phyloP scores from a whole-genome alignment of 2,329 filamentous ascomycete genomes.

The Sporothrix luriei region DNA sequence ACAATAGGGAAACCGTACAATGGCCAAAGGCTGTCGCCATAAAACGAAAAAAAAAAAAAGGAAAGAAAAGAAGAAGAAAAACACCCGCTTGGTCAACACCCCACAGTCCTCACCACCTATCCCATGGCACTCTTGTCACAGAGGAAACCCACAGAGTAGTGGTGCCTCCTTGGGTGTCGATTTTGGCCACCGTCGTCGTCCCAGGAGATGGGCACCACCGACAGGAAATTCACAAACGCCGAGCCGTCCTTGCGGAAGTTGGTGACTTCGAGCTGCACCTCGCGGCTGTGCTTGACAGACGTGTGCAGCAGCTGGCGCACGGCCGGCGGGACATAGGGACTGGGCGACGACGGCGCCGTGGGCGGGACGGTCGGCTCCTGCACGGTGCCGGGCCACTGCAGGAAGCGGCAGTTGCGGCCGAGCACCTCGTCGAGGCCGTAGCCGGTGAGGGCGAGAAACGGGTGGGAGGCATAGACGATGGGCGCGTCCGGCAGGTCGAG shows the following conservation, averaged over 20 bases:
- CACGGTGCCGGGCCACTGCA: slow-evolving; percentile 64
- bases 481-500: slow-evolving; percentile 72
- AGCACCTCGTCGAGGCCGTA: slow-evolving; percentile 74
- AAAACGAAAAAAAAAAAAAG: not conserved
- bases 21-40: not conserved
- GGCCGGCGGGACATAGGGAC: not conserved
- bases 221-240: slow-evolving; percentile 77
- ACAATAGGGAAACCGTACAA: not conserved
- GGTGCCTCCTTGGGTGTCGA: slow-evolving; percentile 45
- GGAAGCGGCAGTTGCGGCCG: slow-evolving; percentile 80
- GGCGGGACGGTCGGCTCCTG: not conserved
- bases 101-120: too few species aligned
- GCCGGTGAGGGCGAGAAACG: slow-evolving; percentile 77
- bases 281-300: slow-evolving; percentile 50
- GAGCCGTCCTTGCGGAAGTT: slow-evolving; percentile 84
- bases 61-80: not conserved
- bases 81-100: not conserved
- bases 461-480: slow-evolving; percentile 81
- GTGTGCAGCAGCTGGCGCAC: slow-evolving; percentile 57
- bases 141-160: slow-evolving; percentile 80
- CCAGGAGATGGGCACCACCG: slow-evolving; percentile 79
- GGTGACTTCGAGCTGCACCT: slow-evolving; percentile 60
- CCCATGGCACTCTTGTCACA: slow-evolving; percentile 50
- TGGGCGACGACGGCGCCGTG: not conserved
- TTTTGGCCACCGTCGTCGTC: slow-evolving; percentile 47